Evolutionary conservation across 148 eudicot genomes (phyloP).

Genomic region (Fagopyrum homotropicum): DNA sequence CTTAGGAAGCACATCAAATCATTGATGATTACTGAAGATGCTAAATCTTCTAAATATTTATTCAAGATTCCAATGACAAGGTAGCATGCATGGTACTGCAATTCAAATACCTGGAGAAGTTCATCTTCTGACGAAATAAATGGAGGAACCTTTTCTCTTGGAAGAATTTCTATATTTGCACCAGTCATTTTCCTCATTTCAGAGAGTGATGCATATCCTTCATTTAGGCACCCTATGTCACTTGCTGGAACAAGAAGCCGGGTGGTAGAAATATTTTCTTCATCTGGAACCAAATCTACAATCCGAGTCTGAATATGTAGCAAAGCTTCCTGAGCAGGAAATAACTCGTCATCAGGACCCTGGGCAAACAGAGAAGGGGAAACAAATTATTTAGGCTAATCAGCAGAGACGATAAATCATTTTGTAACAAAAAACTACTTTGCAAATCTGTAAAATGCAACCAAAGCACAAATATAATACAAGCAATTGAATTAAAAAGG

Average conservation of each 20-base stretch:
- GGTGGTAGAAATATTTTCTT: conserved; percentile 81
- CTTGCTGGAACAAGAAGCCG: conserved; percentile 63
- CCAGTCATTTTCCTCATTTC: conserved; percentile 64
- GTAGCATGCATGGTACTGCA: background rate
- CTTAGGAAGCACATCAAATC: background rate
- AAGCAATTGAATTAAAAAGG: background rate
- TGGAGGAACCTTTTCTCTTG: conserved; percentile 60
- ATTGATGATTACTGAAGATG: background rate
- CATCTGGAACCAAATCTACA: conserved; percentile 72
- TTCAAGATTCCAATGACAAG: too few species aligned
- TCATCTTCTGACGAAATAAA: conserved; percentile 52
- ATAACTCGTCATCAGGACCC: conserved; percentile 96
- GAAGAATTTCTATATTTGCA: conserved; percentile 71
- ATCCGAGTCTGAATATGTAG: conserved; percentile 92
- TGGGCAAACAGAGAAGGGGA: conserved; percentile 10
- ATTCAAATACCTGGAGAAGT: conserved; percentile 67
- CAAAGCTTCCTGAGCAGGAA: conserved; percentile 99
- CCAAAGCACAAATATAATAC: background rate
- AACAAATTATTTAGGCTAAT: background rate
- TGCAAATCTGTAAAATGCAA: conserved; percentile 3
- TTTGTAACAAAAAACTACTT: background rate
- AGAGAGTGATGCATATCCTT: conserved; percentile 48
- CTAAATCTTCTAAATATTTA: background rate
- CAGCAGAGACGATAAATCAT: background rate
- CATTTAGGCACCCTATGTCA: conserved; percentile 61